Conservation (phyloP, 805 yeast genomes). For the Debaryomyces castellii region DNA sequence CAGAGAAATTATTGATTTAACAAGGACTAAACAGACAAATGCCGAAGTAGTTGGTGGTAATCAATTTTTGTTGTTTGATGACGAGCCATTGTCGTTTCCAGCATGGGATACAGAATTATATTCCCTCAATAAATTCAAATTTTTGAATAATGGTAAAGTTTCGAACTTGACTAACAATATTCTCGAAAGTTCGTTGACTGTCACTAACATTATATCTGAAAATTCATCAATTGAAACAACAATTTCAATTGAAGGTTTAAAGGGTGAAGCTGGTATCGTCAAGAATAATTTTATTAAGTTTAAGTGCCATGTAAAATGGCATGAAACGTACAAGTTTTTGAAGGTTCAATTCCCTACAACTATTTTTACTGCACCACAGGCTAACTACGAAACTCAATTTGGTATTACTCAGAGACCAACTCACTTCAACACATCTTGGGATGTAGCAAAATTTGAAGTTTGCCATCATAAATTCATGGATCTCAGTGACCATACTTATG, state of each 20-base stretch:
- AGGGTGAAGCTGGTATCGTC: conserved; percentile 40
- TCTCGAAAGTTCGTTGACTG: conserved; percentile 60
- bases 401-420: conserved; percentile 92
- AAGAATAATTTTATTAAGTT: conserved; percentile 37
- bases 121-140: conserved; percentile 69
- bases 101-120: conserved; percentile 98
- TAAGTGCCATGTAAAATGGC: conserved; percentile 68
- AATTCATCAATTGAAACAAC: conserved; percentile 61
- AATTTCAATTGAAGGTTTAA: conserved; percentile 65
- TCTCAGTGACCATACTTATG: conserved; percentile 80
- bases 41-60: conserved; percentile 58
- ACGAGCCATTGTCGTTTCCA: conserved; percentile 86
- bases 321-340: conserved; percentile 81
- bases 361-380: conserved; percentile 63
- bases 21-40: conserved; percentile 49
- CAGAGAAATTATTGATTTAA: conserved; percentile 65
- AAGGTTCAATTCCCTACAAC: conserved; percentile 95
- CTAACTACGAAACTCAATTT: conserved; percentile 90
- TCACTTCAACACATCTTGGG: conserved; percentile 95
- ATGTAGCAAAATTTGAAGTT: conserved; percentile 93
- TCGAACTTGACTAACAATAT: conserved; percentile 50
- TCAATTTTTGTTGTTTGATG: conserved; percentile 80
- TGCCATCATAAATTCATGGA: conserved; percentile 94
- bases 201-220: conserved; percentile 58
- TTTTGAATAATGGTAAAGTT: conserved; percentile 40